Conservation (phyloP, 768 basidiomycete species). For the Cystobasidium tubakii region DNA sequence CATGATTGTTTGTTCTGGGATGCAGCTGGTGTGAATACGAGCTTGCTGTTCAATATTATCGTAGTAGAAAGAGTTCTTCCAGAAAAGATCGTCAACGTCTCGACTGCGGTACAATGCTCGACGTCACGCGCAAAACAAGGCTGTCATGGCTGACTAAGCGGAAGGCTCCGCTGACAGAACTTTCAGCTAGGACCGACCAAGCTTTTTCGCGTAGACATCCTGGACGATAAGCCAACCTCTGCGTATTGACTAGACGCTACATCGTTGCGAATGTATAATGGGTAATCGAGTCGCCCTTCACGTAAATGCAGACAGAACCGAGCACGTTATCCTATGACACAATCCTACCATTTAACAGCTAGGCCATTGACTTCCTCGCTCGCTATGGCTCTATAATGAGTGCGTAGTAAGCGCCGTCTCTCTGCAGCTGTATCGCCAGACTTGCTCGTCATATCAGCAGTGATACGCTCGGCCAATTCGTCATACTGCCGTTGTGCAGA, state of each 20-base stretch:
- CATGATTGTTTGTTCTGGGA: background rate
- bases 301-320: too few species aligned
- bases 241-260: too few species aligned
- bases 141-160: background rate
- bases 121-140: background rate
- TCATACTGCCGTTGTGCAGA: background rate
- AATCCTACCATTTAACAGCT: constrained; percentile 44
- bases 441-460: background rate
- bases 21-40: too few species aligned
- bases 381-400: constrained; percentile 44
- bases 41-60: too few species aligned
- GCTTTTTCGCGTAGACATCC: too few species aligned
- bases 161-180: background rate
- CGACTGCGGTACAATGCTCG: background rate
- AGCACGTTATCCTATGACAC: too few species aligned
- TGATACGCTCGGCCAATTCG: constrained; percentile 3
- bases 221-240: too few species aligned
- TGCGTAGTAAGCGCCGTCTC: constrained; percentile 36
- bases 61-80: background rate
- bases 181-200: too few species aligned
- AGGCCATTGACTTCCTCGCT: constrained; percentile 46
- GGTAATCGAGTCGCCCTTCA: too few species aligned
- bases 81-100: background rate
- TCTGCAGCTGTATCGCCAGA: background rate
- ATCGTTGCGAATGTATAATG: too few species aligned